These are phyloP conservation scores for Delitschia confertaspora DNA, from an alignment of 495 filamentous ascomycete species.

Conservation along the genomic window DNA sequence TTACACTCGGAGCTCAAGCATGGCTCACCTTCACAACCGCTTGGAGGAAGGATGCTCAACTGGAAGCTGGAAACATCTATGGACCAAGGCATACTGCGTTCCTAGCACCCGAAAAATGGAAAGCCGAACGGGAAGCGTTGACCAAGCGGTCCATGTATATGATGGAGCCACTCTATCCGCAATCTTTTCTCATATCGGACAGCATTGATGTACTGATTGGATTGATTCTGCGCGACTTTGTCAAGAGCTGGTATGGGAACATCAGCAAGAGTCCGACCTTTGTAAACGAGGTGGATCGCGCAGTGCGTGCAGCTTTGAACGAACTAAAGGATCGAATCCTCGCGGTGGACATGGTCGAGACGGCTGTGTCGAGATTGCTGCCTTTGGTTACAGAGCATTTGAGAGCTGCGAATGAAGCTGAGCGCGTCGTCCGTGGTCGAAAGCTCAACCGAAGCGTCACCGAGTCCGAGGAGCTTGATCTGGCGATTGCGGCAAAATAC, in stretches of 20 bases:
- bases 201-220: slow-evolving; percentile 72
- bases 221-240: slow-evolving; percentile 72
- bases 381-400: slow-evolving; percentile 89
- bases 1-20: slow-evolving; percentile 44
- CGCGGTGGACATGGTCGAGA: slow-evolving; percentile 66
- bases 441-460: slow-evolving; percentile 83
- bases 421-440: slow-evolving; percentile 75
- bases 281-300: slow-evolving; percentile 71
- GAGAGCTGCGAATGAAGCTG: slow-evolving; percentile 82
- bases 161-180: slow-evolving; percentile 58
- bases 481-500: slow-evolving; percentile 90
- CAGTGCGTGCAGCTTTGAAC: slow-evolving; percentile 64
- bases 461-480: slow-evolving; percentile 89
- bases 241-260: slow-evolving; percentile 76
- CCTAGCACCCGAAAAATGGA: slow-evolving; percentile 55
- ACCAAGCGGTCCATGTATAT: slow-evolving; percentile 38
- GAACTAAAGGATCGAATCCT: slow-evolving; percentile 60
- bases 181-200: slow-evolving; percentile 70
- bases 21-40: slow-evolving; percentile 55
- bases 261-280: slow-evolving; percentile 79
- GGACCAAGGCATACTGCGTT: slow-evolving; percentile 51
- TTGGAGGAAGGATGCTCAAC: slow-evolving; percentile 37
- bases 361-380: slow-evolving; percentile 70
- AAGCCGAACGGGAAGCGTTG: slow-evolving; percentile 54
- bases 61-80: slow-evolving; percentile 26